phyloP scores from a whole-genome alignment of 352 stramenopile genomes.

The Phytophthora meadii region DNA sequence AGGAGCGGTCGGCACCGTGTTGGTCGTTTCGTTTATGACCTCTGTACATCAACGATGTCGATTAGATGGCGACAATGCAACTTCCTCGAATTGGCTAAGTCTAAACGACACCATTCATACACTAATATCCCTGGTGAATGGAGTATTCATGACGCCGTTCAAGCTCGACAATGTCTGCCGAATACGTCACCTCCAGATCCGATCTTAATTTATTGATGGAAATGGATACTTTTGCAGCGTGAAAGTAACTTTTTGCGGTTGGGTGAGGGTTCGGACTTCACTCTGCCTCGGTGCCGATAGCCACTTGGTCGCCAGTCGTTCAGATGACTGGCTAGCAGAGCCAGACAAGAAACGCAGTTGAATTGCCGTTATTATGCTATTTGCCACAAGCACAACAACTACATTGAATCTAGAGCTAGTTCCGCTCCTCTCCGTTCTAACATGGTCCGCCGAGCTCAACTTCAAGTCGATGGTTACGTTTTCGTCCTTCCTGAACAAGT shows the following conservation, averaged over 20 bases:
- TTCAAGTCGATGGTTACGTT: slow-evolving; percentile 7
- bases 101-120: not conserved
- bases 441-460: not conserved
- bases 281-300: no score
- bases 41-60: not conserved
- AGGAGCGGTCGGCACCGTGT: not conserved
- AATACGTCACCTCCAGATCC: not conserved
- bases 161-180: not conserved
- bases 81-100: not conserved
- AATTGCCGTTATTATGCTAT: no score
- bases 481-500: slow-evolving; percentile 17
- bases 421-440: no score
- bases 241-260: no score
- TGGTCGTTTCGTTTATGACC: not conserved
- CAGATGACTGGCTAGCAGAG: no score
- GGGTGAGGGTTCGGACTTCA: no score
- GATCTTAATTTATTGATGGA: no score
- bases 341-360: no score
- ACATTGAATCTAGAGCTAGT: no score
- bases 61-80: not conserved
- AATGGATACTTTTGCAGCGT: no score
- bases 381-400: no score
- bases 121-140: not conserved
- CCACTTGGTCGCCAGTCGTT: no score
- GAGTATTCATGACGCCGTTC: not conserved